Conservation (phyloP, 2,329 filamentous ascomycete genomes). For the Fusarium duplospermum region DNA sequence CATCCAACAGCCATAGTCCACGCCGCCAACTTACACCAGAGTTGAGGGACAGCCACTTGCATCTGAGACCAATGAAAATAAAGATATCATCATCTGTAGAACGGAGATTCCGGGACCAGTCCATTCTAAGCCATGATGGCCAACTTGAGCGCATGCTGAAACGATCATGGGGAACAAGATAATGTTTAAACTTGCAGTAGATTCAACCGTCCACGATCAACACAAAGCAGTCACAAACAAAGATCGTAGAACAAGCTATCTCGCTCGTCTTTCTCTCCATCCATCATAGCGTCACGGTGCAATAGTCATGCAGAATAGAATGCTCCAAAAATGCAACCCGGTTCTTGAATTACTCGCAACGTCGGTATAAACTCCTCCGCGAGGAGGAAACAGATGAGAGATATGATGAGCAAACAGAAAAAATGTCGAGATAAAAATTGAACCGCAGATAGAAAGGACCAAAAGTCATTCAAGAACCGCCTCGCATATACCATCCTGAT, state of each 20-base stretch:
- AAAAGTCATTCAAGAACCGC: conserved; percentile 46
- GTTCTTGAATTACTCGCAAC: conserved; percentile 46
- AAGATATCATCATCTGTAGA: not conserved
- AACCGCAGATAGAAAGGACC: conserved; percentile 40
- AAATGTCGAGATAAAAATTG: conserved; percentile 31
- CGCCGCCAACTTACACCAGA: not conserved
- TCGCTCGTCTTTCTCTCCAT: not conserved
- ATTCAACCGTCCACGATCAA: not conserved
- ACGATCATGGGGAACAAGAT: not conserved
- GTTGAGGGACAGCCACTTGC: not conserved
- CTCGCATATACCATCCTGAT: conserved; percentile 44
- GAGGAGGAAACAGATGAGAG: conserved; percentile 37
- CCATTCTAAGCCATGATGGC: not conserved
- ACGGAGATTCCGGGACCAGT: not conserved
- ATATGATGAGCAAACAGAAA: conserved; percentile 39
- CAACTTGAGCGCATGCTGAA: not conserved
- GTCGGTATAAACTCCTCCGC: conserved; percentile 44
- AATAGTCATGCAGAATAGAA: conserved; percentile 8
- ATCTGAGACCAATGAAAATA: not conserved
- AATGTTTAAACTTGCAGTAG: not conserved
- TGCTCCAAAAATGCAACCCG: conserved; percentile 28
- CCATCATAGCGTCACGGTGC: not conserved
- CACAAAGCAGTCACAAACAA: not conserved
- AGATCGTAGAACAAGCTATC: not conserved
- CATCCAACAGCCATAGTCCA: not conserved